These are phyloP conservation scores for Pichia norvegensis DNA, from an alignment of 1,139 yeast genomes.

Conservation along the genomic window DNA sequence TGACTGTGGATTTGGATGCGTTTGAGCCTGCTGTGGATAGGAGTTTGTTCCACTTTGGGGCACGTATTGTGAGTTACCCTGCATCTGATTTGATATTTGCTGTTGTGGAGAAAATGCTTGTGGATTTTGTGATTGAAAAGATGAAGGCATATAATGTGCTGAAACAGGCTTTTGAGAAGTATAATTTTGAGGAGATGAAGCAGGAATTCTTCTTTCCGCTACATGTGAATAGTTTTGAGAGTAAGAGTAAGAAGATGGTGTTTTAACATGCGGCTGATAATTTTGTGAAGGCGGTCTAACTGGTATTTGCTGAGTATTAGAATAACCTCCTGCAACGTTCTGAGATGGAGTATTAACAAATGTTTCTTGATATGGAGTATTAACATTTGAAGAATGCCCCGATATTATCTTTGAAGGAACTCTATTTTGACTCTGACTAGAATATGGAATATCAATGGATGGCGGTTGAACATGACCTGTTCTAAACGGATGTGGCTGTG, in stretches of 20 bases:
- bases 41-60: too few relatives aligned
- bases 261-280: not conserved
- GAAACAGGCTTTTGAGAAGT: not conserved
- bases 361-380: not conserved
- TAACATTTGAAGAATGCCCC: not conserved
- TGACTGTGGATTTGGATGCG: too few relatives aligned
- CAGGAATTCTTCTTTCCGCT: not conserved
- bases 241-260: not conserved
- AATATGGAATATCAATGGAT: not conserved
- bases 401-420: not conserved
- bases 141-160: not conserved
- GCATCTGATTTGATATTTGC: not conserved
- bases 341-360: not conserved
- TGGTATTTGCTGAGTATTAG: not conserved
- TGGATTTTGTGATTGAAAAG: not conserved
- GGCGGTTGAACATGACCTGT: not conserved
- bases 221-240: not conserved
- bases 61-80: not conserved
- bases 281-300: not conserved
- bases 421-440: constrained; percentile 1
- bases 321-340: not conserved
- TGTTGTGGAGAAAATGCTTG: constrained; percentile 5
- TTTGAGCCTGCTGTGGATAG: not conserved
- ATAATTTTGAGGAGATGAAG: not conserved
- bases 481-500: not conserved